phyloP scores from a whole-genome alignment of 192 early-diverging fungal genomes.

The Irineochytrium annulatum region DNA sequence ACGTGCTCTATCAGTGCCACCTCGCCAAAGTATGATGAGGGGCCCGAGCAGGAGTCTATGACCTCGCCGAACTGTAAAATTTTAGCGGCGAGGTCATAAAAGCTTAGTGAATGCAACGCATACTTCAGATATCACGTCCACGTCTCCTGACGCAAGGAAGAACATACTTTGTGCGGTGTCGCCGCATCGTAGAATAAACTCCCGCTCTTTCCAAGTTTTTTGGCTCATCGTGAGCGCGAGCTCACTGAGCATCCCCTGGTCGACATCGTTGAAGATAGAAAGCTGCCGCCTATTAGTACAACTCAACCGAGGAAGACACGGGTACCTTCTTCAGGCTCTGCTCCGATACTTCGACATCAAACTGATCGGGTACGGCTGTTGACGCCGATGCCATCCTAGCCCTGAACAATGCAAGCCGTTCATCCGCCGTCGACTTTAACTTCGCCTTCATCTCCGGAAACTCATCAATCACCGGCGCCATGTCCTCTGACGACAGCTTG shows the following conservation, averaged over 20 bases:
- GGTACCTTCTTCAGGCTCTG: slow-evolving; percentile 42
- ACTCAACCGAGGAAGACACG: neutral
- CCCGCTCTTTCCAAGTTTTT: slow-evolving; percentile 25
- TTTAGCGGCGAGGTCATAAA: neutral
- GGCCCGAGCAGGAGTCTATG: slow-evolving; percentile 35
- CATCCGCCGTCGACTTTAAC: slow-evolving; percentile 39
- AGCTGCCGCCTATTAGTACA: slow-evolving; percentile 18
- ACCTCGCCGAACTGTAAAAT: slow-evolving; percentile 35
- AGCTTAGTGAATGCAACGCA: neutral
- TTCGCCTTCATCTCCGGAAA: slow-evolving; percentile 38
- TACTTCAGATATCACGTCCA: slow-evolving; percentile 43
- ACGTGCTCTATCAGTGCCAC: slow-evolving; percentile 50
- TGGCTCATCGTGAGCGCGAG: slow-evolving; percentile 35
- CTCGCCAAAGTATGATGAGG: slow-evolving; percentile 50
- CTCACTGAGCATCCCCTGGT: slow-evolving; percentile 28
- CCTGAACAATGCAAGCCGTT: slow-evolving; percentile 21
- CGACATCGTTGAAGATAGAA: slow-evolving; percentile 29
- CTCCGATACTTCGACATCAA: slow-evolving; percentile 42
- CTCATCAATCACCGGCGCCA: slow-evolving; percentile 24
- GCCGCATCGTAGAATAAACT: slow-evolving; percentile 37
- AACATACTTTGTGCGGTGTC: slow-evolving; percentile 48
- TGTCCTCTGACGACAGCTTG: slow-evolving; percentile 36
- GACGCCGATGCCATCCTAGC: neutral
- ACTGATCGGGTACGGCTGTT: slow-evolving; percentile 20
- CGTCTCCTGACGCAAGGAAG: slow-evolving; percentile 46